Conservation (phyloP, 1,139 yeast genomes). For the Yarrowia galli region DNA sequence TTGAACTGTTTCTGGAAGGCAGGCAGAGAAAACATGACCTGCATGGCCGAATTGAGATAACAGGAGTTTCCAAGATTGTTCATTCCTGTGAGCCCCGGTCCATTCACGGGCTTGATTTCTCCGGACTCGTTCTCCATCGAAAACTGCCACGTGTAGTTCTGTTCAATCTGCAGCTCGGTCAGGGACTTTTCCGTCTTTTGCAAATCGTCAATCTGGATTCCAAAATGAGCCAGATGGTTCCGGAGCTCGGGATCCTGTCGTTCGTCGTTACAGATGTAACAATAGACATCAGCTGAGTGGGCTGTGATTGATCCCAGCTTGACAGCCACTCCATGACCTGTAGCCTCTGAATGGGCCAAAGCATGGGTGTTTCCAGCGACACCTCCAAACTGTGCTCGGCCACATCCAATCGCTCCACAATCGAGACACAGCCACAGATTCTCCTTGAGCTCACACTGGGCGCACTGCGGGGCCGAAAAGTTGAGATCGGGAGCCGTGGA, state of each 20-base stretch:
- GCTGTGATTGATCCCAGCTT: slow-evolving; percentile 87
- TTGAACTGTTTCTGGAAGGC: slow-evolving; percentile 50
- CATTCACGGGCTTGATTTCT: slow-evolving; percentile 68
- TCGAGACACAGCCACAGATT: slow-evolving; percentile 92
- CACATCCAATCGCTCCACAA: slow-evolving; percentile 92
- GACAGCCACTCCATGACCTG: slow-evolving; percentile 79
- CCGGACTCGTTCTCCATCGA: slow-evolving; percentile 79
- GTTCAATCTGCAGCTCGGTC: slow-evolving; percentile 89
- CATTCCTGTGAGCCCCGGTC: slow-evolving; percentile 77
- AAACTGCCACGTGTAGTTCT: slow-evolving; percentile 93
- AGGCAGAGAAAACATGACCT: slow-evolving; percentile 64
- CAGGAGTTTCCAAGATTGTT: slow-evolving; percentile 93
- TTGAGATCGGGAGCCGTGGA: slow-evolving; percentile 50
- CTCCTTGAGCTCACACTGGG: slow-evolving; percentile 70
- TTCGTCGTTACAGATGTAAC: slow-evolving; percentile 90
- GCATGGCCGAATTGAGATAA: slow-evolving; percentile 82
- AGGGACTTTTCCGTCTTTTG: slow-evolving; percentile 80
- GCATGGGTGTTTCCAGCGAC: slow-evolving; percentile 94
- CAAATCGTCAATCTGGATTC: slow-evolving; percentile 69
- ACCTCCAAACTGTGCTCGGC: slow-evolving; percentile 92
- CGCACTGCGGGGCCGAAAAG: slow-evolving; percentile 56
- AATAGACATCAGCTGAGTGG: slow-evolving; percentile 76
- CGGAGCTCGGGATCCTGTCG: slow-evolving; percentile 72
- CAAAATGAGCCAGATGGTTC: slow-evolving; percentile 62
- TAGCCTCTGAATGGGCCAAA: slow-evolving; percentile 65